Base-by-base conservation (phyloP, 805 yeast species). In the Wickerhamomyces mucosus region DNA sequence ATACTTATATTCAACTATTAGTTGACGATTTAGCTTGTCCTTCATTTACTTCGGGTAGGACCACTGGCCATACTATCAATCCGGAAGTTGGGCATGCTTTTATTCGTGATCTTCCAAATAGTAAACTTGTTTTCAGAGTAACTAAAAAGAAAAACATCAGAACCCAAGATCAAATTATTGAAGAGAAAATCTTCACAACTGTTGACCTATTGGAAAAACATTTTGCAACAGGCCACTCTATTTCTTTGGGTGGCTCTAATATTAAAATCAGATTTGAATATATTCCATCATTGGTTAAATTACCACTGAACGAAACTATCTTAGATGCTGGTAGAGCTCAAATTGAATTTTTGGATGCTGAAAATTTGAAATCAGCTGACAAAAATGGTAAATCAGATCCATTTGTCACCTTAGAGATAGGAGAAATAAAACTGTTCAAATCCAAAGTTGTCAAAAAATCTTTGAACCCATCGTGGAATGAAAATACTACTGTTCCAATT, bases 371-470 rank as follows among this genome's bases (percentile, higher is more conserved):
- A 29, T 56, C 85, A 7, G 79, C 73, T 28, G 92, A 82, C 51
- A 58, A 71, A 33, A 78, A 77, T 45, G 92, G 92, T 34, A 76
- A 75, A 46, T 77, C 89, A 4, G 94, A 82, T 59, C 94, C 94
- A 34, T 72, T 62, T 45, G 66, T 66, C 28, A 56, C 55, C 16
- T 52, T 81, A n/a, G 58, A 50, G 28, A 50, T 77, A 13, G 76
- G 78, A 48, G 78, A 72, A 7, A 47, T 60, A 26, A 63, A 69
- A 41, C 54, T 74, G 5, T 70, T 53, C 58, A 79, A 64, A 55
- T 75, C 82, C 9, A 74, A 68, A 35, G 69, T 69, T 34, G 61
- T 74, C 37, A 78, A 78, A 56, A 80, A 73, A 50, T 72, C 82
- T 0, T 59, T 81, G 42, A 63, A 72, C 34, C 95, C 95, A 13